phyloP scores from a whole-genome alignment of 768 basidiomycete species.

The Trametes punicea region DNA sequence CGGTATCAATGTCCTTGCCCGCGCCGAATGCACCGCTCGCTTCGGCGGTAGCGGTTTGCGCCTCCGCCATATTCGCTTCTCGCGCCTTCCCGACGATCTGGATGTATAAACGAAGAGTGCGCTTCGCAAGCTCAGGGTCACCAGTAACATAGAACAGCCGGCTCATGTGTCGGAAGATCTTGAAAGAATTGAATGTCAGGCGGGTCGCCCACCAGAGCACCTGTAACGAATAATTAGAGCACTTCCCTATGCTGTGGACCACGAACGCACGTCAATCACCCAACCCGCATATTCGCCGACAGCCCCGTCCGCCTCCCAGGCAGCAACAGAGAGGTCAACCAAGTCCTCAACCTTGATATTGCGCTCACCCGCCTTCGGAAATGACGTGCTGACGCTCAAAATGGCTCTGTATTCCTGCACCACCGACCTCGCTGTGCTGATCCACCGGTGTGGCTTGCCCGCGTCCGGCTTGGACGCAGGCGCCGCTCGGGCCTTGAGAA shows the following conservation, averaged over 20 bases:
- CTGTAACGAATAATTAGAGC: slow-evolving; percentile 33
- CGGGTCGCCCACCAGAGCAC: slow-evolving; percentile 93
- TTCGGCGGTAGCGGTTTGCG: slow-evolving; percentile 22
- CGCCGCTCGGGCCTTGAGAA: slow-evolving; percentile 39
- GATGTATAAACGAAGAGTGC: slow-evolving; percentile 77
- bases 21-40: slow-evolving; percentile 11
- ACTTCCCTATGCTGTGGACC: neutral
- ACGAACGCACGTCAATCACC: slow-evolving; percentile 71
- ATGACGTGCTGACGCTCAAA: slow-evolving; percentile 63
- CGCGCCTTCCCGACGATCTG: slow-evolving; percentile 83
- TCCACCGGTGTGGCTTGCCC: slow-evolving; percentile 50
- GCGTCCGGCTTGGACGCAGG: slow-evolving; percentile 24
- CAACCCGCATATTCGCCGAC: slow-evolving; percentile 63
- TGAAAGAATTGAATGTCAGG: slow-evolving; percentile 89
- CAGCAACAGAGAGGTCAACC: slow-evolving; percentile 71
- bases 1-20: slow-evolving; percentile 52
- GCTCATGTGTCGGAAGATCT: slow-evolving; percentile 81
- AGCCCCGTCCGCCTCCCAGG: slow-evolving; percentile 77
- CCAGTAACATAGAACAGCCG: slow-evolving; percentile 63
- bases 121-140: slow-evolving; percentile 60
- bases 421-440: slow-evolving; percentile 60
- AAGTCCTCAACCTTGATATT: slow-evolving; percentile 82
- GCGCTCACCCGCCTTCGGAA: slow-evolving; percentile 78
- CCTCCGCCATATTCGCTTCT: slow-evolving; percentile 49
- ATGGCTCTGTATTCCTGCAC: slow-evolving; percentile 70